Evolutionary conservation across 805 yeast species (phyloP).

Genomic region (Candida ascalaphidarum): DNA sequence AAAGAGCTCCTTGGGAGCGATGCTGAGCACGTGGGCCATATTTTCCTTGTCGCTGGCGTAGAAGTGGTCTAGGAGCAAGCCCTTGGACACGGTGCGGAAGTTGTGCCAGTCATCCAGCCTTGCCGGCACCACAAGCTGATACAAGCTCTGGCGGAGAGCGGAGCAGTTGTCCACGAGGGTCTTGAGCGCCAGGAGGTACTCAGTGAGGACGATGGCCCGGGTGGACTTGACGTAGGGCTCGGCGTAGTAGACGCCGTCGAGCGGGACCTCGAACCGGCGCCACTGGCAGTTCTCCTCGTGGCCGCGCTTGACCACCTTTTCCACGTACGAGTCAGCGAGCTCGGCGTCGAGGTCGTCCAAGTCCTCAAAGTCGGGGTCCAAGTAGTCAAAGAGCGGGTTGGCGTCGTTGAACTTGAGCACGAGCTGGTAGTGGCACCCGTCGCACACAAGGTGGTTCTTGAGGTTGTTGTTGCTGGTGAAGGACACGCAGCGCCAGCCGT

Average conservation of each 20-base stretch:
- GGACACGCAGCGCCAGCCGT: constrained; percentile 46
- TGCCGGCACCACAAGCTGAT: too few relatives aligned
- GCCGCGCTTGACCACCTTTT: constrained; percentile 14
- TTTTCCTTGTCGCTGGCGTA: constrained; percentile 30
- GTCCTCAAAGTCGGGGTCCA: constrained; percentile 10
- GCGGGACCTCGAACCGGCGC: constrained; percentile 25
- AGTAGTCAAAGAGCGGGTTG: constrained; percentile 3
- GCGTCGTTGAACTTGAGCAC: constrained; percentile 18
- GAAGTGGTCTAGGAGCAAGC: constrained; percentile 22
- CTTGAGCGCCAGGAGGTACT: constrained; percentile 19
- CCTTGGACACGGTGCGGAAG: constrained; percentile 18
- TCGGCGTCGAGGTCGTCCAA: constrained; percentile 14
- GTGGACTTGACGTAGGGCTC: constrained; percentile 23
- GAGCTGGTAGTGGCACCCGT: constrained; percentile 20
- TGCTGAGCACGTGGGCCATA: constrained; percentile 11
- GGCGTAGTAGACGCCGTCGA: constrained; percentile 23
- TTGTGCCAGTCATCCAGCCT: too few relatives aligned
- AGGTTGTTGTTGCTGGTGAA: constrained; percentile 11
- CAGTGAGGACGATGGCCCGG: constrained; percentile 17
- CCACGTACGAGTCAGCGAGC: constrained; percentile 15
- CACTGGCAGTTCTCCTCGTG: constrained; percentile 28
- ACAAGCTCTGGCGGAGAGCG: constrained; percentile 4
- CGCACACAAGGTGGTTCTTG: constrained; percentile 25
- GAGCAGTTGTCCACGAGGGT: constrained; percentile 17
- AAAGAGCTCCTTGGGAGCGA: constrained; percentile 25